Evolutionary conservation across 495 filamentous ascomycete genomes (phyloP).

Genomic region (Talaromyces adpressus): DNA sequence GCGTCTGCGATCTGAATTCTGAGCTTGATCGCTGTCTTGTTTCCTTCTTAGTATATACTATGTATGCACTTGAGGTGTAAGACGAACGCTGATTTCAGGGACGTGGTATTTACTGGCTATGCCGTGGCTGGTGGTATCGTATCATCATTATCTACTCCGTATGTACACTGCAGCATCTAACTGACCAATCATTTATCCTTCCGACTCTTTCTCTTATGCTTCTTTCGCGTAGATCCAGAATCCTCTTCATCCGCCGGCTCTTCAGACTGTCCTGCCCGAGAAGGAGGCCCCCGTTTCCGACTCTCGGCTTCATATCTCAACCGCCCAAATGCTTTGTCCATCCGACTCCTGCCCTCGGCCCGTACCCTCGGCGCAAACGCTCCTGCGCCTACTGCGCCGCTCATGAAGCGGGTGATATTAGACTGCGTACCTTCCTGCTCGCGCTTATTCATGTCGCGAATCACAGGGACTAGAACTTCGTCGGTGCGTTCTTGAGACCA

Average conservation of each 20-base stretch:
- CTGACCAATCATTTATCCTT: not conserved
- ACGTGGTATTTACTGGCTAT: not conserved
- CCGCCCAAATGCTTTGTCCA: constrained; percentile 73
- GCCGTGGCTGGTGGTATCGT: not conserved
- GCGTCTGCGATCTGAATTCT: not conserved
- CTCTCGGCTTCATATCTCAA: constrained; percentile 50
- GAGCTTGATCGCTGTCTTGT: not conserved
- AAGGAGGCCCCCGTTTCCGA: not conserved
- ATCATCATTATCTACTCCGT: not conserved
- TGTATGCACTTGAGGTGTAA: too few relatives aligned
- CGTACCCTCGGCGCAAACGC: constrained; percentile 73
- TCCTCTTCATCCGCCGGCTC: not conserved
- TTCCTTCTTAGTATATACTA: not conserved
- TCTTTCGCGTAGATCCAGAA: not conserved
- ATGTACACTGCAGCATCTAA: not conserved
- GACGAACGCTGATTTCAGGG: not conserved
- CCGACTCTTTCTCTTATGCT: not conserved
- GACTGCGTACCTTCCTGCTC: constrained; percentile 85
- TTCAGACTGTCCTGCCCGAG: not conserved
- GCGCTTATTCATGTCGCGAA: constrained; percentile 85
- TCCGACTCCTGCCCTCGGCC: constrained; percentile 58
- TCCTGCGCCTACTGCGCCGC: constrained; percentile 54
- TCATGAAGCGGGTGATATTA: constrained; percentile 91
- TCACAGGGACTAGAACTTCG: constrained; percentile 89
- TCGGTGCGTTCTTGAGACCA: constrained; percentile 89